Base-by-base conservation (phyloP, 352 stramenopile species). In the Phytopythium ostracodes region DNA sequence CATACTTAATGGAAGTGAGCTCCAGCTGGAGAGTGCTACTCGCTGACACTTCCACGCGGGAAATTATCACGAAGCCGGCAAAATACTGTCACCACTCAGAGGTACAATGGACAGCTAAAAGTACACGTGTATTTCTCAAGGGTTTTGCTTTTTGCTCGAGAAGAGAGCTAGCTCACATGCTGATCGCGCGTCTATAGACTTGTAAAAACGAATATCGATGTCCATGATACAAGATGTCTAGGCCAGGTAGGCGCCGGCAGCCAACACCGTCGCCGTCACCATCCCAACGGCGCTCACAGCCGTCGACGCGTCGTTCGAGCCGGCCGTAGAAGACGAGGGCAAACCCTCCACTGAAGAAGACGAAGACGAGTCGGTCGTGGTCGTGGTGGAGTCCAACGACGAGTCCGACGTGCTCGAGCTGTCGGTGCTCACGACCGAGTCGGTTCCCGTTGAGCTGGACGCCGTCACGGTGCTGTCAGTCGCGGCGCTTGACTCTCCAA, bases 271-370 rank as follows among this genome's bases (percentile, higher is more conserved):
- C 43, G 70, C 31, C 1, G 66, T 63, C 31, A 67, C 36, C n/a
- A 70, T 61, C 17, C 69, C 54, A 22, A 76, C 12, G 8, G 66
- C 59, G 0, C 63, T 49, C 2, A 53, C 62, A 7, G 65, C 55
- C 18, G 49, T 31, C 54, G 68, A 76, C 38, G 66, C 67, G n/a
- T 59, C 66, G 42, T 64, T 73, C 10, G 69, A 76, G 5, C 31
- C 52, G 22, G 20, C 47, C 7, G 47, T 31, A 53, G 66, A 72
- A 0, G 62, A 54, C 1, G 67, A 70, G 35, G 63, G 52, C 7
- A 61, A 50, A 29, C 58, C 18, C 2, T 47, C 53, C 22, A 27
- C 40, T 10, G 47, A 54, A 12, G 64, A 50, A 12, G 64, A 50
- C 58, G 60, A 22, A 25, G 56, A 33, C 52, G 40, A 44, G 10